These are phyloP conservation scores for Coemansia sp. DNA, from an alignment of 192 early-diverging fungal genomes.

Conservation along the genomic window DNA sequence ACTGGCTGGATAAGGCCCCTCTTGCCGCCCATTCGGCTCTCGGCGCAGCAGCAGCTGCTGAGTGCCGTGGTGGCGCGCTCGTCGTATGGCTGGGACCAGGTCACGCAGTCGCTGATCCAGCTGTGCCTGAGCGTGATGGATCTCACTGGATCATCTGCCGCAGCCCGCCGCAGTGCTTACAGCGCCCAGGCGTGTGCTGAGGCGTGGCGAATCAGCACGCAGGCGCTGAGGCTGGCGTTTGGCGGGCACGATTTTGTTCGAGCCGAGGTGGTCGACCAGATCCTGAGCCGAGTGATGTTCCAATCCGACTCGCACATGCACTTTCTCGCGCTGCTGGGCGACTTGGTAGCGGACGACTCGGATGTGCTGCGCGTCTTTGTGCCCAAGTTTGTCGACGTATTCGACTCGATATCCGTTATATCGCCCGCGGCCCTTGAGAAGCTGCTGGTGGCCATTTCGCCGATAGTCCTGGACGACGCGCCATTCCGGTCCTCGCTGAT, in stretches of 20 bases:
- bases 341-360: slow-evolving; percentile 29
- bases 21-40: slow-evolving; percentile 9
- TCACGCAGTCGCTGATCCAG: slow-evolving; percentile 47
- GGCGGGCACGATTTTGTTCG: slow-evolving; percentile 69
- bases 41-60: slow-evolving; percentile 16
- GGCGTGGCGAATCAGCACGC: slow-evolving; percentile 16
- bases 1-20: slow-evolving; percentile 24
- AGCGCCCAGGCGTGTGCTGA: slow-evolving; percentile 24
- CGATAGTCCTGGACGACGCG: slow-evolving; percentile 59
- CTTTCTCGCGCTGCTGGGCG: slow-evolving; percentile 29
- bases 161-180: slow-evolving; percentile 14
- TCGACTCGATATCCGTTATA: slow-evolving; percentile 70
- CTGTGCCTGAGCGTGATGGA: slow-evolving; percentile 40
- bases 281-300: slow-evolving; percentile 45
- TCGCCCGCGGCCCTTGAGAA: slow-evolving; percentile 56
- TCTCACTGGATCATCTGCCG: slow-evolving; percentile 2
- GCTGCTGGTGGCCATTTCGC: slow-evolving; percentile 62
- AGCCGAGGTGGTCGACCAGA: slow-evolving; percentile 71
- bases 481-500: slow-evolving; percentile 66
- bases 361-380: slow-evolving; percentile 31
- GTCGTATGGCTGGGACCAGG: slow-evolving; percentile 57
- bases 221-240: slow-evolving; percentile 42
- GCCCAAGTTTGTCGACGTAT: slow-evolving; percentile 64
- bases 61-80: slow-evolving; percentile 25
- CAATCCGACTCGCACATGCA: slow-evolving; percentile 31